These are phyloP conservation scores for Lactarius sp. DNA, from an alignment of 768 basidiomycete species.

Conservation along the genomic window DNA sequence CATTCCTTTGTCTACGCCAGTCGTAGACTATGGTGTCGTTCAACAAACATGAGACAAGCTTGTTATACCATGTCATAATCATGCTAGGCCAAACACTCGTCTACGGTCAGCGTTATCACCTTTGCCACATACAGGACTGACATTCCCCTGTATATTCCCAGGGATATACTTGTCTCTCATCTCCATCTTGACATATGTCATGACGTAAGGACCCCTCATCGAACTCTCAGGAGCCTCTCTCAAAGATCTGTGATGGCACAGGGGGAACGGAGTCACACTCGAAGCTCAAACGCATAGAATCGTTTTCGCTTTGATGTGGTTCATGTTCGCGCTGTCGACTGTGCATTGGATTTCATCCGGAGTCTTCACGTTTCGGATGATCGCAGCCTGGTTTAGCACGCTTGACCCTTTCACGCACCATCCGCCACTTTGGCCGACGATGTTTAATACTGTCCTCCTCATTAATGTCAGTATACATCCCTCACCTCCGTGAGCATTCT, in stretches of 20 bases:
- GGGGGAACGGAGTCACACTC: neutral
- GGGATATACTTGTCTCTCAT: constrained; percentile 13
- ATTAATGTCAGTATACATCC: constrained; percentile 5
- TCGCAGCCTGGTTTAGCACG: neutral
- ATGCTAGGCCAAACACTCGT: constrained; percentile 4
- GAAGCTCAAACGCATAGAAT: neutral
- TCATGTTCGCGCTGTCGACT: constrained; percentile 10
- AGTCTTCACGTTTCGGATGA: neutral
- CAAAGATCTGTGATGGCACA: neutral
- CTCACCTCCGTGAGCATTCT: no score
- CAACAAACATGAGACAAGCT: neutral
- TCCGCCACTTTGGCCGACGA: neutral
- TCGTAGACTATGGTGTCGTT: neutral
- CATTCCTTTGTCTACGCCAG: neutral
- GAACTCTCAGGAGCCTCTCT: neutral
- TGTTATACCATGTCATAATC: constrained; percentile 3
- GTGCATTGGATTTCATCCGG: constrained; percentile 2
- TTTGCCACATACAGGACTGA: neutral
- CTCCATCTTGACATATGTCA: neutral
- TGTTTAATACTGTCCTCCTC: constrained; percentile 6
- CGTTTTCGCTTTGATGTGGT: neutral
- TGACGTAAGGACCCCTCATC: constrained; percentile 2
- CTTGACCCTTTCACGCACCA: neutral
- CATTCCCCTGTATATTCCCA: neutral
- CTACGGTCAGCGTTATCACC: neutral